phyloP scores from a whole-genome alignment of 2,329 filamentous ascomycete species.

The Sarocladiaceae sp. region DNA sequence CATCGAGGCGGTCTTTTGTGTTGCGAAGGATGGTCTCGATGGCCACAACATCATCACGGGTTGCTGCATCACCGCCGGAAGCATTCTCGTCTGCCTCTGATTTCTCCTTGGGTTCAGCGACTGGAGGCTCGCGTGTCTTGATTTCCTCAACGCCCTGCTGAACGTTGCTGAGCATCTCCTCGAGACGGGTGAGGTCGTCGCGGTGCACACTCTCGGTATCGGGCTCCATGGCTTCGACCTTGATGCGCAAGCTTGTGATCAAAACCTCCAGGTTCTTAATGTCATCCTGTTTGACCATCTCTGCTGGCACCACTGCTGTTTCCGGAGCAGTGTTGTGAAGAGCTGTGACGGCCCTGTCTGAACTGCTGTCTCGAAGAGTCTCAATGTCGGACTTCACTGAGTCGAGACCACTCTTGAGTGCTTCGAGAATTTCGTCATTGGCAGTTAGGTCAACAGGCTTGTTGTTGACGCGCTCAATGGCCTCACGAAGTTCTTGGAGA shows the following conservation, averaged over 20 bases:
- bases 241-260: constrained; percentile 74
- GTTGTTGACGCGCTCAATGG: constrained; percentile 71
- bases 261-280: constrained; percentile 81
- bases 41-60: constrained; percentile 75
- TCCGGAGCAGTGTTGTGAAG: constrained; percentile 16
- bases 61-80: constrained; percentile 31
- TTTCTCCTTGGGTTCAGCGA: constrained; percentile 13
- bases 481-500: constrained; percentile 66
- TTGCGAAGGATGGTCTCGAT: constrained; percentile 88
- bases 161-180: constrained; percentile 37
- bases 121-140: constrained; percentile 22
- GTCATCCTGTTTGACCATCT: constrained; percentile 60
- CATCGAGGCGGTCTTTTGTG: constrained; percentile 81
- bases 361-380: constrained; percentile 56
- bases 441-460: constrained; percentile 78
- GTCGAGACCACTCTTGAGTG: constrained; percentile 67
- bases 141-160: constrained; percentile 25
- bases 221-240: constrained; percentile 57
- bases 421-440: constrained; percentile 84
- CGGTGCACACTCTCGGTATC: constrained; percentile 32
- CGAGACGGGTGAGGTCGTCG: constrained; percentile 49
- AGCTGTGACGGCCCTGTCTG: constrained; percentile 49
- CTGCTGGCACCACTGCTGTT: constrained; percentile 30
- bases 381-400: constrained; percentile 73
- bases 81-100: constrained; percentile 25